Percentiles rank a stretch among this genome's conserved stretches.
Evolutionary conservation across 495 filamentous ascomycete genomes (phyloP).

Genomic region (Lasiosphaeria hispida): DNA sequence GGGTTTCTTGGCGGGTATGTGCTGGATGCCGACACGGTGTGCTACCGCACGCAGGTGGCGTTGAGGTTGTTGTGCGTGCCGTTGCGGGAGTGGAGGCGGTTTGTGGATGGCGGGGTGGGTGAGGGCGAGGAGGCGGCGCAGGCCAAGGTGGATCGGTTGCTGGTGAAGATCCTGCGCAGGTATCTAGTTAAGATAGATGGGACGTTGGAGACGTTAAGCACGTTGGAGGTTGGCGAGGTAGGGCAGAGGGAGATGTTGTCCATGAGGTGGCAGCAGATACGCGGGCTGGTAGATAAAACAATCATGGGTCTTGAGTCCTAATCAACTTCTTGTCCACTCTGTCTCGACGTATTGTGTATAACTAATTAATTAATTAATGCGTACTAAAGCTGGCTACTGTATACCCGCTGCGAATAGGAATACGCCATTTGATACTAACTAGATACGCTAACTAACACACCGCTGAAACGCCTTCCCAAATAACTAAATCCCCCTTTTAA

Average conservation of each 20-base stretch:
- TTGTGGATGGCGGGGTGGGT: conserved; percentile 37
- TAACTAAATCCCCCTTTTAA: too few species aligned
- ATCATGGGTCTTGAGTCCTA: conserved; percentile 21
- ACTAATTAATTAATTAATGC: too few species aligned
- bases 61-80: conserved; percentile 46
- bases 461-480: too few species aligned
- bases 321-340: background rate
- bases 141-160: conserved; percentile 27
- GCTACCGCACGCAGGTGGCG: conserved; percentile 73
- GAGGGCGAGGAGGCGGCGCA: conserved; percentile 34
- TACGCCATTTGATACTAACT: too few species aligned
- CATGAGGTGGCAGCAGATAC: conserved; percentile 31
- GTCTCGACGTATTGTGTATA: background rate
- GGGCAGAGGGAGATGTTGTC: conserved; percentile 23
- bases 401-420: too few species aligned
- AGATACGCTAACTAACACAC: too few species aligned
- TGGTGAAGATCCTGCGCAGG: conserved; percentile 25
- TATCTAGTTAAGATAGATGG: conserved; percentile 14
- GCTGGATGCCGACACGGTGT: conserved; percentile 58
- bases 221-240: conserved; percentile 12
- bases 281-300: conserved; percentile 20
- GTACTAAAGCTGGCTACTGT: too few species aligned
- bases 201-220: conserved; percentile 17
- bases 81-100: conserved; percentile 34
- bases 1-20: conserved; percentile 71